These are phyloP conservation scores for Blastocystis sp. DNA, from an alignment of 352 stramenopile species.

Conservation along the genomic window DNA sequence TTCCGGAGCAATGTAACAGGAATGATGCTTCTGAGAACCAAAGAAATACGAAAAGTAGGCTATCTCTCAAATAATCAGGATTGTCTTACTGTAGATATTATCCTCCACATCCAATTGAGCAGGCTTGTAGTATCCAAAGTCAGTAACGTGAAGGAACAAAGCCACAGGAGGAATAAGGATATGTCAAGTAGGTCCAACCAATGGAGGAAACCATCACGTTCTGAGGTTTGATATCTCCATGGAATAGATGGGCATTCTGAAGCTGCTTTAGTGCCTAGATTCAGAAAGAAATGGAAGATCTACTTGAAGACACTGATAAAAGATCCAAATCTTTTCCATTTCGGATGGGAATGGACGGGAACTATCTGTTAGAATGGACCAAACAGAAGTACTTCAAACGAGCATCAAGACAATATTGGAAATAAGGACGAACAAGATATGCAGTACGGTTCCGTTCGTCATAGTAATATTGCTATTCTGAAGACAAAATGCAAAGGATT, in stretches of 20 bases:
- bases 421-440: conserved; percentile 51
- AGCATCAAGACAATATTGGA: conserved; percentile 6
- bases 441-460: background rate
- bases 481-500: background rate
- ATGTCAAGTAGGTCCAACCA: conserved; percentile 90
- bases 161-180: conserved; percentile 86
- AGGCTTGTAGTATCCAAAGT: conserved; percentile 58
- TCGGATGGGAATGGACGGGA: conserved; percentile 83
- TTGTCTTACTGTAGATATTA: conserved; percentile 35
- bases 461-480: conserved; percentile 28
- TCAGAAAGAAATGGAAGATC: background rate
- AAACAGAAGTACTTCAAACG: background rate
- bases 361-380: background rate
- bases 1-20: conserved; percentile 90
- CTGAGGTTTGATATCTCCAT: conserved; percentile 92
- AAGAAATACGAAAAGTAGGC: conserved; percentile 68
- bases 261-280: conserved; percentile 82
- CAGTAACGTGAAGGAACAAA: conserved; percentile 79
- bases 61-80: background rate
- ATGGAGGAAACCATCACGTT: conserved; percentile 94
- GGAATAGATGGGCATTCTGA: conserved; percentile 81
- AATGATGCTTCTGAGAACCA: conserved; percentile 68
- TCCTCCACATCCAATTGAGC: conserved; percentile 33
- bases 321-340: conserved; percentile 92
- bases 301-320: conserved; percentile 79